These are phyloP conservation scores for Phytopythium kandeliae DNA, from an alignment of 352 stramenopile species.

Conservation along the genomic window DNA sequence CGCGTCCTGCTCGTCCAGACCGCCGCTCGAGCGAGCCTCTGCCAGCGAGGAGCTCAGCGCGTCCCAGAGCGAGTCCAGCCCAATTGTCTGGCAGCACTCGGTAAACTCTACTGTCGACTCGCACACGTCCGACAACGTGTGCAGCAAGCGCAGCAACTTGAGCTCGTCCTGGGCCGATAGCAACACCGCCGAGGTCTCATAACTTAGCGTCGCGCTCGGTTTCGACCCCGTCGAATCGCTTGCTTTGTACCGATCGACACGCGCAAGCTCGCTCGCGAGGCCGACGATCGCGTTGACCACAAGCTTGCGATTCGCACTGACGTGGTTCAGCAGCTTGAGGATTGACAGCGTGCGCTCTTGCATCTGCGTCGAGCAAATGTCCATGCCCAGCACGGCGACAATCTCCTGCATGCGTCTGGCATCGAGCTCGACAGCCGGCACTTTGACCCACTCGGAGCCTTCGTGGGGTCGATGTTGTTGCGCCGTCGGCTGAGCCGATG, in stretches of 20 bases:
- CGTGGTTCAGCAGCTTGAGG: constrained; percentile 69
- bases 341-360: constrained; percentile 77
- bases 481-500: not conserved
- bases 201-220: constrained; percentile 11
- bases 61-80: constrained; percentile 72
- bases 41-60: constrained; percentile 65
- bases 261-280: constrained; percentile 46
- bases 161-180: constrained; percentile 85
- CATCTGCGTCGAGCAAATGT: constrained; percentile 77
- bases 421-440: constrained; percentile 59
- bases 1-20: constrained; percentile 61
- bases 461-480: constrained; percentile 8
- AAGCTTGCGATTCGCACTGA: constrained; percentile 48
- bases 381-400: constrained; percentile 69
- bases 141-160: constrained; percentile 94
- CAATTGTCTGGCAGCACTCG: constrained; percentile 63
- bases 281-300: constrained; percentile 66
- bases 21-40: constrained; percentile 62
- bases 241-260: constrained; percentile 23
- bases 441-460: constrained; percentile 55
- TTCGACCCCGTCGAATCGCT: constrained; percentile 9
- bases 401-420: constrained; percentile 43
- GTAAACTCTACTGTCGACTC: constrained; percentile 63
- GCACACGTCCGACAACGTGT: constrained; percentile 90
- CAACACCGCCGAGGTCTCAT: constrained; percentile 76